Evolutionary conservation across 176 grass and related monocot genomes (phyloP), one percentile per base, ranked within the genome.

Genomic region (Chrysopogon serrulatus): DNA sequence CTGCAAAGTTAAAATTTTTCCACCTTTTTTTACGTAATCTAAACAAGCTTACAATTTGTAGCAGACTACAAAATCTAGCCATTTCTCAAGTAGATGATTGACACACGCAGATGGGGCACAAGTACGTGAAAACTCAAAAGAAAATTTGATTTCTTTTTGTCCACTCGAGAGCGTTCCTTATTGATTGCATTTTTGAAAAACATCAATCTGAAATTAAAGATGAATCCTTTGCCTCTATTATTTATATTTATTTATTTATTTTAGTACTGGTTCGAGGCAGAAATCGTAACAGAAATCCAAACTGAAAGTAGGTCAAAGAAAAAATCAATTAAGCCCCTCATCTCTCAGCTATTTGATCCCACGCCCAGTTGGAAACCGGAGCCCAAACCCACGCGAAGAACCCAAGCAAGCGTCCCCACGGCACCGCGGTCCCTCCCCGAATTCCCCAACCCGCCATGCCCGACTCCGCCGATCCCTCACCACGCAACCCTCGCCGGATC

Each of bases 361-460:
- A 43, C 61, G 19, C 62, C 70, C 62, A 59, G 60, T 35, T 45
- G 44, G 41, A 85, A 84, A 43, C 11, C 6, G 33, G 81, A 49
- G 36, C 23, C 78, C 7, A 67, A 65, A 65, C 78, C 78, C 76
- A 78, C 57, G 8, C 36, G 5, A 5, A 37, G 36, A 65, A 65
- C 78, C 64, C 51, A 68, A 33, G 81, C 28, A 21, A 17, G 79
- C 47, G 65, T 2, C 66, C 68, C 31, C 49, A 24, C 80, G 7
- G 11, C 31, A 32, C 32, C 5, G 39, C 43, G 78, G 49, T 5
- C 78, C 35, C 21, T 35, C 73, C 24, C 80, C n/a, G 21, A 76
- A 85, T 69, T 53, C 79, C n/a, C 74, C 79, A n/a, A 26, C 28
- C 19, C 13, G 79, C 66, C 83, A 86, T 90, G 88, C 43, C 57